Conservation (phyloP, 2,329 filamentous ascomycete species). For the Aspergillus neoniger region DNA sequence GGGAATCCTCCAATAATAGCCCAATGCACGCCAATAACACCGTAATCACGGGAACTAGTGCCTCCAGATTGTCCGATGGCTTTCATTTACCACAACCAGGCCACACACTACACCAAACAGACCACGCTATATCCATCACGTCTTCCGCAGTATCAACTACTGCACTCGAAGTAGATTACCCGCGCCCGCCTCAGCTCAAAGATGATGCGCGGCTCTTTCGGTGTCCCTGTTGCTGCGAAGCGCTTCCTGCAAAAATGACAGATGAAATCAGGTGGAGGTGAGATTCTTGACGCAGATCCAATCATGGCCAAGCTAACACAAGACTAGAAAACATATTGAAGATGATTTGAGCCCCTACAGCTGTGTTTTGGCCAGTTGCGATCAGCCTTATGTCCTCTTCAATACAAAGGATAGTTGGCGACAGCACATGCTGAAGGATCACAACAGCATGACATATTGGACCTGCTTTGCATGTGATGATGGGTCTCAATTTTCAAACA, state of each 20-base stretch:
- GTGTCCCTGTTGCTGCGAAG: constrained; percentile 20
- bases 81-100: not conserved
- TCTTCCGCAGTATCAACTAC: not conserved
- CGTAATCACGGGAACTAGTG: not conserved
- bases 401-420: constrained; percentile 2
- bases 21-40: not conserved
- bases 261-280: constrained; percentile 15
- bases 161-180: constrained; percentile 7
- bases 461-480: constrained; percentile 6
- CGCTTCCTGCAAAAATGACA: not conserved
- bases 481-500: not conserved
- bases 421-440: constrained; percentile 6
- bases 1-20: not conserved
- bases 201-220: constrained; percentile 5
- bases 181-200: constrained; percentile 4
- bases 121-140: not conserved
- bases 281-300: not conserved
- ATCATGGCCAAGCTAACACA: not conserved
- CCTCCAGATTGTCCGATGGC: not conserved
- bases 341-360: constrained; percentile 12
- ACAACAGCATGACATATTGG: constrained; percentile 2
- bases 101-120: not conserved
- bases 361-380: constrained; percentile 10
- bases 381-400: constrained; percentile 2
- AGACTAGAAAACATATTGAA: constrained; percentile 8